Evolutionary conservation across 371 early-diverging fungal genomes (phyloP).

Genomic region (Mortierella sp.): DNA sequence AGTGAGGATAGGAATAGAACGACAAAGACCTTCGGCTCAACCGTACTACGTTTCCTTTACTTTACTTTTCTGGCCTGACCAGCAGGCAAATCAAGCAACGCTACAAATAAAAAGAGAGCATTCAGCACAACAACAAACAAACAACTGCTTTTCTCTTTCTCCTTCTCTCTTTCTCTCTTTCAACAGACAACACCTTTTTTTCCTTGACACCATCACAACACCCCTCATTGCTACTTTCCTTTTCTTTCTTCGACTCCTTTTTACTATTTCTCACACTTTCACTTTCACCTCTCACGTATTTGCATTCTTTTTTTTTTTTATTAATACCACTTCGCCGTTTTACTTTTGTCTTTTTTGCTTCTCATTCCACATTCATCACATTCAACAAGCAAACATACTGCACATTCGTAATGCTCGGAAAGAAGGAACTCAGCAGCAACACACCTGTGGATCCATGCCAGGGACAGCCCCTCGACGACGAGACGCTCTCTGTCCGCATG

Average conservation of each 20-base stretch:
- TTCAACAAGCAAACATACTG: neutral
- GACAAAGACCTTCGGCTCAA: no score
- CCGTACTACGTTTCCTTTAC: no score
- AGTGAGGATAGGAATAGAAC: neutral
- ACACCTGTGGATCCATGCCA: neutral
- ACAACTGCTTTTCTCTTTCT: neutral
- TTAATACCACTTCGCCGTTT: no score
- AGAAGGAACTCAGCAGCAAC: neutral
- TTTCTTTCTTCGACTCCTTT: neutral
- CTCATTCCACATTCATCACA: neutral
- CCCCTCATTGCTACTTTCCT: neutral
- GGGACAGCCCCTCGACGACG: constrained; percentile 24
- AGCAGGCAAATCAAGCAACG: neutral
- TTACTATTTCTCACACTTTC: neutral
- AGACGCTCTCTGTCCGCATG: constrained; percentile 25
- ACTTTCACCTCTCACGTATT: neutral
- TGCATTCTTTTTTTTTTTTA: neutral
- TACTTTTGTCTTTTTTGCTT: neutral
- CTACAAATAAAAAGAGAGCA: no score
- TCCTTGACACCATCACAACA: neutral
- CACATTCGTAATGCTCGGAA: neutral
- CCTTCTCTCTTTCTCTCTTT: no score
- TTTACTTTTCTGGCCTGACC: neutral
- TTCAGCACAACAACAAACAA: no score
- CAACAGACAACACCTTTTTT: no score